These are phyloP conservation scores for Afroboletus lepidellus DNA, from an alignment of 1,284 basidiomycete species.

Conservation along the genomic window DNA sequence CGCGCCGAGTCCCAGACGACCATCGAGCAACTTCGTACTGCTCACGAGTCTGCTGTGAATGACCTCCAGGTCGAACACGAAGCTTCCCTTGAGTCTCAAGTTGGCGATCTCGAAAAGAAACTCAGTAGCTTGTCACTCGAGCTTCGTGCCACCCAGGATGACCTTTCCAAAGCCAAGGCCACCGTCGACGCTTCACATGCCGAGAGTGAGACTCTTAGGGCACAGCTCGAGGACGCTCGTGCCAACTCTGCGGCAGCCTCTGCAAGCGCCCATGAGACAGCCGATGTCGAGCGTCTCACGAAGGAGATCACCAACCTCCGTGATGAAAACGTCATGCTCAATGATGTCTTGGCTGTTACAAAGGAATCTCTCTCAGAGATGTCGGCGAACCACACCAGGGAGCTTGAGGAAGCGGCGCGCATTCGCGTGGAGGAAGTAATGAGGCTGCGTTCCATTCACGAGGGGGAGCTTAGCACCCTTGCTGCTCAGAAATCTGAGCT, in stretches of 20 bases:
- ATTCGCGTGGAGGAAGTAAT: slow-evolving; percentile 67
- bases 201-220: slow-evolving; percentile 54
- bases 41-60: slow-evolving; percentile 59
- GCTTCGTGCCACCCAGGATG: slow-evolving; percentile 78
- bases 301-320: slow-evolving; percentile 56
- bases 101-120: slow-evolving; percentile 61
- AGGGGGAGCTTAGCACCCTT: slow-evolving; percentile 54
- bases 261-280: slow-evolving; percentile 47
- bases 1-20: slow-evolving; percentile 64
- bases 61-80: slow-evolving; percentile 63
- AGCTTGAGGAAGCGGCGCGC: slow-evolving; percentile 70
- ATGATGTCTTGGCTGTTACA: slow-evolving; percentile 66
- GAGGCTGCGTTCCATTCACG: slow-evolving; percentile 55
- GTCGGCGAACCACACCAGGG: slow-evolving; percentile 62
- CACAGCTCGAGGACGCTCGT: slow-evolving; percentile 63
- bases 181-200: slow-evolving; percentile 48
- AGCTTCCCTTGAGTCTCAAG: slow-evolving; percentile 53
- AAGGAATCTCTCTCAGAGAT: slow-evolving; percentile 70
- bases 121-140: slow-evolving; percentile 62
- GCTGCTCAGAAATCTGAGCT: slow-evolving; percentile 60
- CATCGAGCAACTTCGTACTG: slow-evolving; percentile 63
- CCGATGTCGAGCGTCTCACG: slow-evolving; percentile 53
- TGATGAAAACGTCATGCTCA: slow-evolving; percentile 38
- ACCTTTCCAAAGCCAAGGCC: slow-evolving; percentile 71
- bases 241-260: slow-evolving; percentile 39